Percentiles rank a stretch among this genome's conserved stretches.
Conservation (phyloP, 805 yeast genomes). For the Zygosaccharomyces pseudorouxii region DNA sequence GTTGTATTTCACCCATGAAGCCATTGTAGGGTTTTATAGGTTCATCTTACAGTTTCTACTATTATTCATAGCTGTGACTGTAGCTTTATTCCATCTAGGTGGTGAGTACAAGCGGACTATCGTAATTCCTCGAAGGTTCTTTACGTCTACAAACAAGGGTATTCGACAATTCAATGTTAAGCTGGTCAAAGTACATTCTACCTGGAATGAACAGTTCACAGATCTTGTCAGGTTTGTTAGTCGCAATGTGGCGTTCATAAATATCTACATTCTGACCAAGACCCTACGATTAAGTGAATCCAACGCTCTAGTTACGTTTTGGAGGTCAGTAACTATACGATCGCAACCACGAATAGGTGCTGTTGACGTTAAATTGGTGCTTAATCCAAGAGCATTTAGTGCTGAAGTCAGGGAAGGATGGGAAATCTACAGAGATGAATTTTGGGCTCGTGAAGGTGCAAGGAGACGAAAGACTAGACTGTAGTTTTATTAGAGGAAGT, state of each 20-base stretch:
- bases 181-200: slow-evolving; percentile 55
- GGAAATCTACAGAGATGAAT: slow-evolving; percentile 90
- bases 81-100: slow-evolving; percentile 72
- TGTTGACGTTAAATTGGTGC: slow-evolving; percentile 70
- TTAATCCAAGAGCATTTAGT: slow-evolving; percentile 76
- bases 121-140: slow-evolving; percentile 71
- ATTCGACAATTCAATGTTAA: slow-evolving; percentile 76
- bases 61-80: slow-evolving; percentile 58
- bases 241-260: slow-evolving; percentile 23
- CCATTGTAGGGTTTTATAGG: slow-evolving; percentile 39
- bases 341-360: slow-evolving; percentile 67
- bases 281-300: slow-evolving; percentile 13
- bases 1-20: slow-evolving; percentile 36
- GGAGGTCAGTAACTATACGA: slow-evolving; percentile 31
- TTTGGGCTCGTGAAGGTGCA: slow-evolving; percentile 82
- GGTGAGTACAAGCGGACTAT: slow-evolving; percentile 89
- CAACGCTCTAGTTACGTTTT: slow-evolving; percentile 19
- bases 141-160: slow-evolving; percentile 84
- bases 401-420: slow-evolving; percentile 87
- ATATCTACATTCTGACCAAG: slow-evolving; percentile 17
- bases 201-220: slow-evolving; percentile 36
- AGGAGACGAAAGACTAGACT: slow-evolving; percentile 42
- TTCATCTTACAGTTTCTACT: slow-evolving; percentile 48
- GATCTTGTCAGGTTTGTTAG: slow-evolving; percentile 34
- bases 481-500: background rate